Conservation (phyloP, 805 yeast genomes). For the Blastobotrys americana region DNA sequence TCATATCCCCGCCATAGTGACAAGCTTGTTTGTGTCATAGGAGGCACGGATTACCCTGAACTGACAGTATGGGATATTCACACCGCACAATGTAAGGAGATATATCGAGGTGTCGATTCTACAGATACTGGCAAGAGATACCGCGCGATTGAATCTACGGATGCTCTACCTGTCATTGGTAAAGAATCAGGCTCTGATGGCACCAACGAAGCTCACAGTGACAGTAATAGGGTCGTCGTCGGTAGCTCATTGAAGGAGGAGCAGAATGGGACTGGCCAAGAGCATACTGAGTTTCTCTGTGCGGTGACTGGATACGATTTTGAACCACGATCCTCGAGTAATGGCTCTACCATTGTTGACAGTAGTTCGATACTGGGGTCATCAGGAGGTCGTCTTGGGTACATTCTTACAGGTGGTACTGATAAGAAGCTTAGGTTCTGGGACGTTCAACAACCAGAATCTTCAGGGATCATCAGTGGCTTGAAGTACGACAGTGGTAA, state of each 20-base stretch:
- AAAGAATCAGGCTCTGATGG: no score
- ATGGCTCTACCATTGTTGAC: background rate
- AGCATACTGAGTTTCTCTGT: conserved; percentile 4
- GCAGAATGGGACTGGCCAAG: background rate
- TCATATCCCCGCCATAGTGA: conserved; percentile 38
- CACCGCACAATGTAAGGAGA: conserved; percentile 47
- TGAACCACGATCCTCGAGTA: conserved; percentile 3
- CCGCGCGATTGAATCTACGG: conserved; percentile 7
- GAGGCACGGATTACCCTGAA: conserved; percentile 56
- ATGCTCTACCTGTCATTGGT: no score
- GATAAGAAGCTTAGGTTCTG: conserved; percentile 31
- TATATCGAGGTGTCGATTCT: conserved; percentile 25
- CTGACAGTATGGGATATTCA: conserved; percentile 73
- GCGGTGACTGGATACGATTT: conserved; percentile 12
- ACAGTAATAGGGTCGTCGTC: background rate
- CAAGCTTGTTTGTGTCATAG: conserved; percentile 49
- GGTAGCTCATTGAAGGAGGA: background rate
- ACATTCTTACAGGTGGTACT: conserved; percentile 28
- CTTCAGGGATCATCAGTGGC: conserved; percentile 30
- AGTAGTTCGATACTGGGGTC: background rate
- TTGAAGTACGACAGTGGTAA: conserved; percentile 20
- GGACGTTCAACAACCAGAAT: conserved; percentile 31
- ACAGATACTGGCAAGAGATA: conserved; percentile 9
- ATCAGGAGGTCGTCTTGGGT: conserved; percentile 11
- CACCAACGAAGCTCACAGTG: conserved; percentile 4